These are phyloP conservation scores for Saccharomycopsis guyanensis DNA, from an alignment of 805 yeast genomes.

Conservation along the genomic window DNA sequence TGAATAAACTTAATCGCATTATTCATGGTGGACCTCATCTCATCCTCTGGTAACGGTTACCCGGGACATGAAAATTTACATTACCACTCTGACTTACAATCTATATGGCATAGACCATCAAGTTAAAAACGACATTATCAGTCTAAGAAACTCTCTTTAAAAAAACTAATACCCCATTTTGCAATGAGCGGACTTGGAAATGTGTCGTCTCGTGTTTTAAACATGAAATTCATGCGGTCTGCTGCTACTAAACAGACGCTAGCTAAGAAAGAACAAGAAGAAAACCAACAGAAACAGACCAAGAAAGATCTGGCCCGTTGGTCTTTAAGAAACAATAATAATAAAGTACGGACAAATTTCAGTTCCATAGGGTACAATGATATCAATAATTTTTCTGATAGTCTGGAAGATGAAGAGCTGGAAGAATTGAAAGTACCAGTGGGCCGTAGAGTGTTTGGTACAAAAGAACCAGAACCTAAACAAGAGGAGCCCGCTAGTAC, in stretches of 20 bases:
- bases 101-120: too few species aligned
- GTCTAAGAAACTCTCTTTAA: too few species aligned
- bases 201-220: constrained; percentile 19
- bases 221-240: constrained; percentile 21
- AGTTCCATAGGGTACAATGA: constrained; percentile 11
- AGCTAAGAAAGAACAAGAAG: neutral
- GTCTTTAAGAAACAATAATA: constrained; percentile 6
- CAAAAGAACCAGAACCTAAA: neutral
- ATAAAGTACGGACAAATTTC: constrained; percentile 1
- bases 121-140: too few species aligned
- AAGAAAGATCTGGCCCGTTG: constrained; percentile 5
- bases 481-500: neutral
- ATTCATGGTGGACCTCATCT: too few species aligned
- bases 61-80: too few species aligned
- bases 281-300: neutral
- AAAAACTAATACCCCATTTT: too few species aligned
- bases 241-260: constrained; percentile 11
- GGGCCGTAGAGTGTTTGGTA: constrained; percentile 1
- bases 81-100: too few species aligned
- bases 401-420: constrained; percentile 8
- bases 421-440: neutral
- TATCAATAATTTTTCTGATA: constrained; percentile 15
- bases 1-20: too few species aligned
- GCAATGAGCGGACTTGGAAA: too few species aligned
- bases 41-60: too few species aligned